phyloP scores from a whole-genome alignment of 1,139 yeast genomes.

The Diutina siamensis region DNA sequence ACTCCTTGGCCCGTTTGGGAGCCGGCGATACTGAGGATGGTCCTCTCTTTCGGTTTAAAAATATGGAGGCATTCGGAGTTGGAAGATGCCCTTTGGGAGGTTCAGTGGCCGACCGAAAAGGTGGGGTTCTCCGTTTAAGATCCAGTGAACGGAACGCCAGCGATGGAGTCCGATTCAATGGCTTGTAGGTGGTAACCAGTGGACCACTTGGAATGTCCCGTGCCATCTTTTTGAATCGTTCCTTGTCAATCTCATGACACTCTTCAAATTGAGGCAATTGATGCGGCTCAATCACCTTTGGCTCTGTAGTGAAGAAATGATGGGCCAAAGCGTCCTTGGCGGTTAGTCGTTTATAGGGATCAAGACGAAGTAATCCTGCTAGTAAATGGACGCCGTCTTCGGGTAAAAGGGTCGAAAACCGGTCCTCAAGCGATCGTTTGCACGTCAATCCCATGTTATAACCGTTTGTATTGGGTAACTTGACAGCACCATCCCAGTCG shows the following conservation, averaged over 20 bases:
- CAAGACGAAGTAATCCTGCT: constrained; percentile 43
- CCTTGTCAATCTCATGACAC: constrained; percentile 79
- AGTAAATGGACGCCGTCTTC: constrained; percentile 33
- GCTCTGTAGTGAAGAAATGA: constrained; percentile 52
- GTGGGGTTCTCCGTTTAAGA: not conserved
- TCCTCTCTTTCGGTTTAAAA: constrained; percentile 1
- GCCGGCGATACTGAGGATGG: not conserved
- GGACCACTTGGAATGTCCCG: not conserved
- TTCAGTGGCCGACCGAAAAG: not conserved
- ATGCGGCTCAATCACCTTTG: constrained; percentile 44
- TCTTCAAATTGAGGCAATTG: constrained; percentile 69
- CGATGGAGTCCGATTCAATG: not conserved
- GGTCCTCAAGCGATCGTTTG: constrained; percentile 40
- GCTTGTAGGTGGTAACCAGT: not conserved
- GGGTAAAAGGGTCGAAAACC: constrained; percentile 24
- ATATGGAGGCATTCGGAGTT: not conserved
- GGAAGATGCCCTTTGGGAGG: too few relatives aligned
- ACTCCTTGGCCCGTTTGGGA: not conserved
- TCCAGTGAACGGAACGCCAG: not conserved
- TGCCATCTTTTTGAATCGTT: constrained; percentile 37
- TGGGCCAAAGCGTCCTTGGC: constrained; percentile 71
- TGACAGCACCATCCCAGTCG: constrained; percentile 53
- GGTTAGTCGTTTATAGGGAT: constrained; percentile 64
- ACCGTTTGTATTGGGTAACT: constrained; percentile 49
- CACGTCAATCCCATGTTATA: constrained; percentile 34